Evolutionary conservation across 1,284 basidiomycete genomes (phyloP).

Genomic region (Fomitopsis schrenkii): DNA sequence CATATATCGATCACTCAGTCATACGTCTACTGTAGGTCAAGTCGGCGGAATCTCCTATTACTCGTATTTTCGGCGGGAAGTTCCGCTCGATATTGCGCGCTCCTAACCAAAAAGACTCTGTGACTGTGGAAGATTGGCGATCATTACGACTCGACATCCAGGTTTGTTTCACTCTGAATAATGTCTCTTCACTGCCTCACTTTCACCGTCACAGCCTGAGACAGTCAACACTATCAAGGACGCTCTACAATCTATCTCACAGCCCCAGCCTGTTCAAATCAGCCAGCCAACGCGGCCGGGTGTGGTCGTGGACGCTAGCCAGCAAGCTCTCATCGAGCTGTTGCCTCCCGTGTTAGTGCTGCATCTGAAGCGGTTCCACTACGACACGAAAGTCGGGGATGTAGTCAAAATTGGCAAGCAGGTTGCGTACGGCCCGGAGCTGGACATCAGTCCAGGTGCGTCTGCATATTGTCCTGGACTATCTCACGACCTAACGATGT

Average conservation of each 20-base stretch:
- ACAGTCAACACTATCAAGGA: slow-evolving; percentile 80
- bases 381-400: slow-evolving; percentile 75
- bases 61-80: slow-evolving; percentile 91
- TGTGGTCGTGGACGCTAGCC: slow-evolving; percentile 75
- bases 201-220: slow-evolving; percentile 47
- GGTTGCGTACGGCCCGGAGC: slow-evolving; percentile 73
- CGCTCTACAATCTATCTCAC: slow-evolving; percentile 76
- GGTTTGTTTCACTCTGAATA: slow-evolving; percentile 34
- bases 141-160: slow-evolving; percentile 89
- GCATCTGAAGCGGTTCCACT: slow-evolving; percentile 92
- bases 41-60: slow-evolving; percentile 83
- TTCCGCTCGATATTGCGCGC: slow-evolving; percentile 84
- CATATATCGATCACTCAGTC: neutral
- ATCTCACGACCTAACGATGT: slow-evolving; percentile 1
- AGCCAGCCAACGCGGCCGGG: slow-evolving; percentile 56
- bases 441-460: slow-evolving; percentile 72
- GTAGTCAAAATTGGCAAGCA: slow-evolving; percentile 87
- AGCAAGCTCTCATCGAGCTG: slow-evolving; percentile 84
- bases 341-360: slow-evolving; percentile 86
- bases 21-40: slow-evolving; percentile 54
- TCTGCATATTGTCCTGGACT: slow-evolving; percentile 6
- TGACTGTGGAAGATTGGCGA: slow-evolving; percentile 91
- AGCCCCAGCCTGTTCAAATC: slow-evolving; percentile 81
- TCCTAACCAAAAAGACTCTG: slow-evolving; percentile 83
- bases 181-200: neutral